Percentiles rank a stretch among this genome's conserved stretches.
Evolutionary conservation across 1,284 basidiomycete genomes (phyloP).

Genomic region (Ustilago crameri): DNA sequence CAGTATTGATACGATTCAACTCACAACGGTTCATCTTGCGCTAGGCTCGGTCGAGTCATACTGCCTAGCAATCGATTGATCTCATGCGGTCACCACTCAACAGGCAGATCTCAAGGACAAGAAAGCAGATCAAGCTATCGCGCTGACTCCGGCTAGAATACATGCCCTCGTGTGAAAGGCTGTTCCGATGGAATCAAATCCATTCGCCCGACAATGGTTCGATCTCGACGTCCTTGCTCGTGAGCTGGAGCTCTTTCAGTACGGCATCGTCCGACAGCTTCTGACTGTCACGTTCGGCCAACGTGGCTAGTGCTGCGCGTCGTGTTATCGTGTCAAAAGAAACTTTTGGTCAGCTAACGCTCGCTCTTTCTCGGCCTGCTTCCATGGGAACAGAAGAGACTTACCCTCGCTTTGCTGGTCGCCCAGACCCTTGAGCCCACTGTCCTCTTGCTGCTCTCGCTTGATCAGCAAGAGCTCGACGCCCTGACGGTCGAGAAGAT

Average conservation of each 20-base stretch:
- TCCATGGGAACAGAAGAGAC: neutral
- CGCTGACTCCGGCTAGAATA: too few species aligned
- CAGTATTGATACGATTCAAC: too few species aligned
- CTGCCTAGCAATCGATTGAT: too few species aligned
- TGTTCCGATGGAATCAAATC: constrained; percentile 47
- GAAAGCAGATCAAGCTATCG: too few species aligned
- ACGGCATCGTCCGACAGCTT: constrained; percentile 42
- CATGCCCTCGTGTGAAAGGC: too few species aligned
- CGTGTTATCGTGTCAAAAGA: too few species aligned
- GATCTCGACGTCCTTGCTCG: constrained; percentile 29
- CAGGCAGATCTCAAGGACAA: too few species aligned
- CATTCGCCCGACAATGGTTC: constrained; percentile 50
- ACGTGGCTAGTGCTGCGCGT: constrained; percentile 23
- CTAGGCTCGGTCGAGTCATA: too few species aligned
- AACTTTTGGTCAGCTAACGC: too few species aligned
- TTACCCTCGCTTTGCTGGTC: constrained; percentile 46
- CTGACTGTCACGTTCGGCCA: constrained; percentile 23
- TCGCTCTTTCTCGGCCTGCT: too few species aligned
- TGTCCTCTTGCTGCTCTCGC: constrained; percentile 43
- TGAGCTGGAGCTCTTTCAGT: constrained; percentile 41
- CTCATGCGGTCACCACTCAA: too few species aligned
- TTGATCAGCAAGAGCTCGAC: constrained; percentile 55
- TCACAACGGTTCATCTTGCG: too few species aligned
- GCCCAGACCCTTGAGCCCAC: constrained; percentile 41
- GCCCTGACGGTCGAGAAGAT: constrained; percentile 48